A percentile compares a stretch with the other conserved stretches of the same genome.
Conservation (phyloP, 805 yeast species). For the Lachancea lanzarotensis region DNA sequence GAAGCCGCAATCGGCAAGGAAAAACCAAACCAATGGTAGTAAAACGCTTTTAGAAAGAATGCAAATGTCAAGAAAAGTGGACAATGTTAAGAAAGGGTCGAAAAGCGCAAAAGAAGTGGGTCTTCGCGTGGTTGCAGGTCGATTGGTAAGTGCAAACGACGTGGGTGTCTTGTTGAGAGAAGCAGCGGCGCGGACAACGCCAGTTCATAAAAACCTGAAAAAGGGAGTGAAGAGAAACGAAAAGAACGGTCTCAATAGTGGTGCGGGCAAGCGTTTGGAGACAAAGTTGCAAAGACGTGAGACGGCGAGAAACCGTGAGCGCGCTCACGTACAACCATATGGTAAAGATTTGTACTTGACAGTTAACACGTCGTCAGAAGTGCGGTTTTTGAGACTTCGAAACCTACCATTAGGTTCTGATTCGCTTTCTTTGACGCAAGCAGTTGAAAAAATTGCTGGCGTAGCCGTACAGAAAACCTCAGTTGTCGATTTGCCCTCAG, state of each 20-base stretch:
- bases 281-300: slow-evolving; percentile 2
- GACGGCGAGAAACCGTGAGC: background rate
- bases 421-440: slow-evolving; percentile 17
- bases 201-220: background rate
- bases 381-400: slow-evolving; percentile 15
- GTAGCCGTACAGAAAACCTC: slow-evolving; percentile 19
- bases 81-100: background rate
- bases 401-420: slow-evolving; percentile 29
- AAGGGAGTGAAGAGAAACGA: background rate
- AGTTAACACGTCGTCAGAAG: slow-evolving; percentile 14
- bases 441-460: slow-evolving; percentile 20
- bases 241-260: too few species aligned
- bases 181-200: slow-evolving; percentile 9
- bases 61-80: slow-evolving; percentile 8
- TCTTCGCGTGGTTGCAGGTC: slow-evolving; percentile 24
- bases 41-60: background rate
- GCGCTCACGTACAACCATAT: slow-evolving; percentile 5
- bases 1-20: background rate
- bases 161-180: slow-evolving; percentile 20
- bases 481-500: slow-evolving; percentile 34
- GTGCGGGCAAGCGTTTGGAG: background rate
- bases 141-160: slow-evolving; percentile 23
- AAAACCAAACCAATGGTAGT: background rate
- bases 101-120: background rate
- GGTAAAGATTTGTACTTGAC: slow-evolving; percentile 20